phyloP scores from a whole-genome alignment of 164 flowering plant species.

The Sextonia rubra region DNA sequence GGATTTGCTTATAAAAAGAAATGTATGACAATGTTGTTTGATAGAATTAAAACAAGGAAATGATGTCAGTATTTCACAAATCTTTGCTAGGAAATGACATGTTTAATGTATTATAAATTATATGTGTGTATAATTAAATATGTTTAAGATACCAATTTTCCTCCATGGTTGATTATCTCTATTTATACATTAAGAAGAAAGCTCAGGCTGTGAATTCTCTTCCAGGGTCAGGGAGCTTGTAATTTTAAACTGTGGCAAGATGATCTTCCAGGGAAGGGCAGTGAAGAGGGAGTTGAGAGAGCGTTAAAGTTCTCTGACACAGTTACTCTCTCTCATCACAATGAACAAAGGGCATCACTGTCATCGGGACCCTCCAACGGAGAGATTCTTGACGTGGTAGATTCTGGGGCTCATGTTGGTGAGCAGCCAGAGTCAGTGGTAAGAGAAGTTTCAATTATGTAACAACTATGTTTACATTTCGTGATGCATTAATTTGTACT shows the following conservation, averaged over 20 bases:
- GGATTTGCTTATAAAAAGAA: too few relatives aligned
- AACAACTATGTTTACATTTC: neutral
- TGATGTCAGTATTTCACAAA: too few relatives aligned
- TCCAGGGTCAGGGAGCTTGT: constrained; percentile 44
- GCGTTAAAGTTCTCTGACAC: neutral
- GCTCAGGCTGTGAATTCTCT: neutral
- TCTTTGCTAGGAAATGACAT: too few relatives aligned
- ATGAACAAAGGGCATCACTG: neutral
- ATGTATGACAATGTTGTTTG: too few relatives aligned
- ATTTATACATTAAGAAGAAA: neutral
- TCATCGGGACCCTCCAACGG: neutral
- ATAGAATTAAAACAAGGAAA: too few relatives aligned
- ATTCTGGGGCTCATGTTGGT: neutral
- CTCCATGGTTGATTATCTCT: too few relatives aligned
- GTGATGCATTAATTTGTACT: neutral
- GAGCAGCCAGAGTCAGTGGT: neutral
- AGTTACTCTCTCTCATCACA: too few relatives aligned
- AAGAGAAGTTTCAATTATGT: neutral
- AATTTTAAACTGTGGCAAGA: constrained; percentile 22
- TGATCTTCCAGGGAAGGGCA: constrained; percentile 12
- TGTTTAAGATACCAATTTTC: too few relatives aligned
- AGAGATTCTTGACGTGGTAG: neutral
- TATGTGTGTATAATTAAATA: too few relatives aligned
- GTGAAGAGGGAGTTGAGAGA: neutral
- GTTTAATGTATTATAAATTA: too few relatives aligned